These are phyloP conservation scores for Dictyostelium purpureum DNA, from an alignment of 78 protist species.

Conservation along the genomic window DNA sequence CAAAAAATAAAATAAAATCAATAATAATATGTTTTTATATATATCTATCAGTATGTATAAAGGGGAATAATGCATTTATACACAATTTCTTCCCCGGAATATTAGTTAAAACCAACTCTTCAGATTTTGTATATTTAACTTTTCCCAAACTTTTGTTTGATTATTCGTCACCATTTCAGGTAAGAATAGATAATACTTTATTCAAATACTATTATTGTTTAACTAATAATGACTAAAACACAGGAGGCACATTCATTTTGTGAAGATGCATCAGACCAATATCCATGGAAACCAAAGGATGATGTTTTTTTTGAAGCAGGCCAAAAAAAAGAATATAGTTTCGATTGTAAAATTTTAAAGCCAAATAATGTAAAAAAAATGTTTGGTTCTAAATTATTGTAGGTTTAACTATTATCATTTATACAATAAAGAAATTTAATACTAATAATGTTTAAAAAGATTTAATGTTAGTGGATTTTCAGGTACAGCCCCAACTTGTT, in stretches of 20 bases:
- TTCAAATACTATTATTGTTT: not conserved
- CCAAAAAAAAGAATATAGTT: not conserved
- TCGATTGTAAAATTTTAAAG: not conserved
- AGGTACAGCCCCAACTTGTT: not conserved
- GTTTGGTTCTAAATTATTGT: not conserved
- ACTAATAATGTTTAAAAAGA: not conserved
- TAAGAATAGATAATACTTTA: not conserved
- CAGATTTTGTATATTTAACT: not conserved
- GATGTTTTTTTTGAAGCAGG: slow-evolving; percentile 36
- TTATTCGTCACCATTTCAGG: slow-evolving; percentile 24
- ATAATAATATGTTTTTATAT: too few relatives aligned
- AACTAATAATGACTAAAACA: not conserved
- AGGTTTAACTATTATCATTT: not conserved
- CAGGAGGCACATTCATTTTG: slow-evolving; percentile 4
- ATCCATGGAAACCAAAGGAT: not conserved
- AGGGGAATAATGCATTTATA: not conserved
- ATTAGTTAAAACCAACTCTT: not conserved
- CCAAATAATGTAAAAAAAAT: not conserved
- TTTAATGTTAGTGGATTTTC: slow-evolving; percentile 9
- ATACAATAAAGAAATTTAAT: not conserved
- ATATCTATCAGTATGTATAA: too few relatives aligned
- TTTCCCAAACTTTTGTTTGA: slow-evolving; percentile 46
- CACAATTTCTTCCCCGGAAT: slow-evolving; percentile 19
- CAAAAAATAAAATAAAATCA: too few relatives aligned
- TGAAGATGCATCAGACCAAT: not conserved